Base-by-base conservation (phyloP, 1,139 yeast genomes). In the Geotrichum carabidarum region DNA sequence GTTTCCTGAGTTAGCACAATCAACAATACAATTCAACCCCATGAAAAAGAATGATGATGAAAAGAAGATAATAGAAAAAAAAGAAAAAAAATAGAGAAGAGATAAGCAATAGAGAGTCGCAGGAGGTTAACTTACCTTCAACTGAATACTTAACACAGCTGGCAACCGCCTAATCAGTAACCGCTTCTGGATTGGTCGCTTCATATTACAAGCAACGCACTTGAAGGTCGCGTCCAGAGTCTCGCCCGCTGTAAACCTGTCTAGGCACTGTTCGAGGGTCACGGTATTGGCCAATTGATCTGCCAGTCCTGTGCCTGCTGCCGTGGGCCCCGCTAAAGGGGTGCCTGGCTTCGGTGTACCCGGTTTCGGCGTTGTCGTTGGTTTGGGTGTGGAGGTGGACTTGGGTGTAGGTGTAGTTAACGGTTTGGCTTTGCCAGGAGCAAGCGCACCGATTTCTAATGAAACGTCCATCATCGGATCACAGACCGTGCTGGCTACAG, bases 391-490 rank as follows among this genome's bases (percentile, higher is more conserved):
- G 27, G 27, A 22, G 27, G 4, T 5, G 5, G 27, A 22, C 27
- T 22, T 22, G 27, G 27, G 27, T 22, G 27, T 5, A 22, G 27
- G 27, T 22, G 27, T 22, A 22, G 27, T 5, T 22, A 22, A 22
- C 5, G 27, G 27, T 22, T 22, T 22, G 27, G 4, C 27, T 46
- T 51, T 51, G 6, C 50, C 54, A 31, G 50, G 34, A 31, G 50
- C 40, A 15, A 45, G 55, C 57, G 18, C 47, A 17, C 57, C 65
- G 40, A 71, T 66, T 64, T 90, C 97, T 57, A 93, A 74, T 3
- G 96, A 87, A 37, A 93, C 72, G 68, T 93, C 99, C 74, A 93
- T 79, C 76, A 88, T 83, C 2, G 98, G 98, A 68, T 93, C 99
- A 45, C 83, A 45, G 8, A 51, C 76, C 0, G 95, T 88, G 50